Evolutionary conservation across 495 filamentous ascomycete genomes (phyloP), one percentile per base, ranked within the genome.

Genomic region (Pyronema domesticum): DNA sequence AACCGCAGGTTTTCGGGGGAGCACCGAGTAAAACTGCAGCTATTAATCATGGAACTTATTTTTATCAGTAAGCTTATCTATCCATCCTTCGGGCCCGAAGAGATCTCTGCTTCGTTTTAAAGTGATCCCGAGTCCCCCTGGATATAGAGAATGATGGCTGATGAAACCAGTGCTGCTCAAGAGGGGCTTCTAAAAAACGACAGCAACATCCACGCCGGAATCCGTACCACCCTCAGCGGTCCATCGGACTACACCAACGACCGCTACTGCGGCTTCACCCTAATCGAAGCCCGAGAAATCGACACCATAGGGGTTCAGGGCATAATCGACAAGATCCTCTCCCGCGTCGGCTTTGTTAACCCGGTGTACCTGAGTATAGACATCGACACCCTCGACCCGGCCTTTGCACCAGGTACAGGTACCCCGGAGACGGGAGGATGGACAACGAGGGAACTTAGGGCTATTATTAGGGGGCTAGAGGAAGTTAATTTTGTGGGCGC

Each of bases 341-440:
- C 83, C 0, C 71, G 84, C 3, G 83, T 94, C 6, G 85, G 84
- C 1, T 78, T 72, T 3, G 74, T 78, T 13, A 79, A 82, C 44
- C 81, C 77, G 0, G 82, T 91, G 1, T 94, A 94, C 63, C 72
- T 93, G 42, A 85, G 79, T 53, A 86, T 94, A 42, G 87, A 94
- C 61, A 93, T 94, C 55, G 87, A 94, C 61, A 85, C 84, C 0
- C 67, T 94, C 11, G 87, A 94, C 62, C 86, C 87, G 4, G 87
- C 85, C 35, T 88, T 83, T 60, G 83, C 83, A 3, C 83, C 83
- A 56, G 87, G 81, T 23, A 94, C 87, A 1, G 87, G 87, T 17
- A 94, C 87, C 0, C 78, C 85, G 37, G 87, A 94, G 63, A 85
- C 85, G 0, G 87, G 87, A 23, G 87, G 87, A 1, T 94, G 87